Conservation (phyloP, 768 basidiomycete species). For the Amanita muscaria region DNA sequence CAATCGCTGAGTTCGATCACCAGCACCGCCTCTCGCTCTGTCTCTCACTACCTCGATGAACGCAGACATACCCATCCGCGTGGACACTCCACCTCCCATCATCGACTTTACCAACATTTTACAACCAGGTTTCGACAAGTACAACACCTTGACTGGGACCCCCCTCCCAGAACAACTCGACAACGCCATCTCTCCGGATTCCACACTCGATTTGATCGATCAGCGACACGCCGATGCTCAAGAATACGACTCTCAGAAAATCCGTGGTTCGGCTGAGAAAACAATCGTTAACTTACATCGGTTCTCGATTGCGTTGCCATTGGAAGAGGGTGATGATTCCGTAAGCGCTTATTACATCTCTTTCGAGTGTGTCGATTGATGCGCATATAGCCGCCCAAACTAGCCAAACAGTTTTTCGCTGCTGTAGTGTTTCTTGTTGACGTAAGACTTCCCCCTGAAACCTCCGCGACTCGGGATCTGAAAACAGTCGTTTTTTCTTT, state of each 20-base stretch:
- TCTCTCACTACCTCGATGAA: no score
- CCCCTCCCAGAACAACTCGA: neutral
- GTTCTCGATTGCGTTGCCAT: neutral
- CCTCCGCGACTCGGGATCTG: no score
- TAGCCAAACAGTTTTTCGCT: neutral
- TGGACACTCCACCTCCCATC: neutral
- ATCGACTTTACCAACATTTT: neutral
- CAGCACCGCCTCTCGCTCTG: no score
- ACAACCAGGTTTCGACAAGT: neutral
- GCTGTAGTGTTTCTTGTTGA: neutral
- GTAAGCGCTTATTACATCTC: neutral
- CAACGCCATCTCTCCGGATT: neutral
- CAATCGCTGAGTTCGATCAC: no score
- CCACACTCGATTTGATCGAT: neutral
- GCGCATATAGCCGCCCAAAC: neutral
- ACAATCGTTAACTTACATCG: no score
- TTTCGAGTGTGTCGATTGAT: no score
- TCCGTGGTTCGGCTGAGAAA: no score
- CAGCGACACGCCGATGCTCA: neutral
- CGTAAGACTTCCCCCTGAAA: neutral
- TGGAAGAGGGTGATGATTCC: neutral
- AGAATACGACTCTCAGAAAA: no score
- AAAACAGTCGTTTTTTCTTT: neutral
- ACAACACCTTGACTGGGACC: neutral
- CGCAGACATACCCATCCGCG: no score